Percentiles rank a stretch among this genome's conserved stretches.
Conservation (phyloP, 768 basidiomycete genomes). For the Mycena venus region DNA sequence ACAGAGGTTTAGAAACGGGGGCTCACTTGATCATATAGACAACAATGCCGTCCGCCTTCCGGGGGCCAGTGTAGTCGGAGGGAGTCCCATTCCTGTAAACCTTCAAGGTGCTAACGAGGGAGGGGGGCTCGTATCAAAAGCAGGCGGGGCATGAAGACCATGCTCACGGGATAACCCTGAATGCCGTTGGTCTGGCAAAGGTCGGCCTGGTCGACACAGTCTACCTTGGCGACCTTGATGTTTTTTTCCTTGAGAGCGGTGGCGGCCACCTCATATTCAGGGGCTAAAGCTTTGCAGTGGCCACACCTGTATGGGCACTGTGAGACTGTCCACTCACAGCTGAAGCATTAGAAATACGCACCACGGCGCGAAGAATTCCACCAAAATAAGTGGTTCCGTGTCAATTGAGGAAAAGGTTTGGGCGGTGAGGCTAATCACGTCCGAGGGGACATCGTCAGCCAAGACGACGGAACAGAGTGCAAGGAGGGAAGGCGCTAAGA, state of each 20-base stretch:
- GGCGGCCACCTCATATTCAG: conserved; percentile 95
- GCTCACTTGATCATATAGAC: conserved; percentile 96
- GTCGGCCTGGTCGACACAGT: conserved; percentile 95
- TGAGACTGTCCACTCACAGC: neutral
- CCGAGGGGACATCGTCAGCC: conserved; percentile 70
- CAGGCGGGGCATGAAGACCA: conserved; percentile 19
- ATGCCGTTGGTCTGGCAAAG: conserved; percentile 91
- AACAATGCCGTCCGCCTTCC: conserved; percentile 96
- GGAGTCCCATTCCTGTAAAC: conserved; percentile 90
- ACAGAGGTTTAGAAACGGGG: neutral
- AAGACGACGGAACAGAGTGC: conserved; percentile 64
- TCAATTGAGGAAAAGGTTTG: conserved; percentile 78
- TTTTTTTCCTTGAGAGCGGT: conserved; percentile 90
- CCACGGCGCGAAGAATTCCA: conserved; percentile 97
- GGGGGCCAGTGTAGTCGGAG: conserved; percentile 87
- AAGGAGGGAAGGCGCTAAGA: conserved; percentile 67
- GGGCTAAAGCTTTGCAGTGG: conserved; percentile 95
- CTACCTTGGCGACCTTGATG: conserved; percentile 95
- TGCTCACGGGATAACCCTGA: conserved; percentile 92
- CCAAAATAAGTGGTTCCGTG: conserved; percentile 81
- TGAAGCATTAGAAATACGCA: conserved; percentile 42
- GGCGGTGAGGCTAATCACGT: conserved; percentile 85
- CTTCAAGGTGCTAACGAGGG: conserved; percentile 79
- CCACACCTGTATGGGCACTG: conserved; percentile 75
- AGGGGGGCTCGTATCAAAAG: neutral